These are phyloP conservation scores for Aspergillus felis DNA, from an alignment of 2,329 filamentous ascomycete genomes.

Conservation along the genomic window DNA sequence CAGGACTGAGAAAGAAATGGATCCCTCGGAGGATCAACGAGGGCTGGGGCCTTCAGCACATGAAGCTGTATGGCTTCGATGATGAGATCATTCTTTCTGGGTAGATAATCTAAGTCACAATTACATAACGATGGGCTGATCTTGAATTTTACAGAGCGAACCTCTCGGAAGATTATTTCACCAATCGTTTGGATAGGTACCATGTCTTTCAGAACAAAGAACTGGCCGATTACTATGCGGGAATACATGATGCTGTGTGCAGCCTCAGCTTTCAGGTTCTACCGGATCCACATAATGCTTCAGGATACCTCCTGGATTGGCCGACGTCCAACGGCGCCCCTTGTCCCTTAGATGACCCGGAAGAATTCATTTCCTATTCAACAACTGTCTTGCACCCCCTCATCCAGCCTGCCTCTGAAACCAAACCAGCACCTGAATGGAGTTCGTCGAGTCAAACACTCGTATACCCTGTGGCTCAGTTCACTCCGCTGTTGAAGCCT, in stretches of 20 bases:
- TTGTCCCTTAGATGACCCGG: conserved; percentile 67
- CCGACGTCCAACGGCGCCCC: conserved; percentile 69
- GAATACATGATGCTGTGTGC: conserved; percentile 71
- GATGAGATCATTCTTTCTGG: conserved; percentile 94
- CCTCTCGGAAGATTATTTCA: conserved; percentile 90
- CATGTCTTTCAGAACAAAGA: conserved; percentile 79
- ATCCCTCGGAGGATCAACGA: conserved; percentile 92
- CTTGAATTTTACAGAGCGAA: conserved; percentile 60
- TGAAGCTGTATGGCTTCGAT: conserved; percentile 96
- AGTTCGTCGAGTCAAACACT: conserved; percentile 57
- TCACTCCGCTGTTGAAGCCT: conserved; percentile 76
- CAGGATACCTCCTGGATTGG: conserved; percentile 63
- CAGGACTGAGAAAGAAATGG: conserved; percentile 75
- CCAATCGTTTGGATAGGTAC: conserved; percentile 90
- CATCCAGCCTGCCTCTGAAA: conserved; percentile 49
- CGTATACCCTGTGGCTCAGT: conserved; percentile 82
- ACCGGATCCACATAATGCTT: conserved; percentile 46
- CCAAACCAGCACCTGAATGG: conserved; percentile 27
- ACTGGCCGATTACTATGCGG: conserved; percentile 77
- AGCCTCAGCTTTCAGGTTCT: conserved; percentile 77
- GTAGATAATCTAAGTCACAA: conserved; percentile 40
- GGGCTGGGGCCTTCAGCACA: conserved; percentile 96
- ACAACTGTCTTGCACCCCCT: conserved; percentile 64
- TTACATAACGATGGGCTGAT: conserved; percentile 5
- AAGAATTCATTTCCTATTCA: conserved; percentile 66